phyloP scores from a whole-genome alignment of 805 yeast species.

The Clavispora fructus region DNA sequence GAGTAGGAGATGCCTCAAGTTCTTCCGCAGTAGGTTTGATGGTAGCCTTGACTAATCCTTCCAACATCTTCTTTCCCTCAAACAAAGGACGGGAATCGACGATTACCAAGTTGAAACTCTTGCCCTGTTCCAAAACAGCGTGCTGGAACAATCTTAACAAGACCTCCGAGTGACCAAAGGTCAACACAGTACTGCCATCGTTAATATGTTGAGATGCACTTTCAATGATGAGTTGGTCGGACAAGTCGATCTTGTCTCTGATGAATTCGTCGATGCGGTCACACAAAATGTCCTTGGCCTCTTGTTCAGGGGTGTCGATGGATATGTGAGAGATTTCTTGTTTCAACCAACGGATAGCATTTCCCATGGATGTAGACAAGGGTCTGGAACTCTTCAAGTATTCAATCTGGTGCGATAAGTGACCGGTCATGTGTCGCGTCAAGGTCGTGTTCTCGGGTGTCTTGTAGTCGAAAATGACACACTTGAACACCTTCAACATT shows the following conservation, averaged over 20 bases:
- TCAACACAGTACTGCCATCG: conserved; percentile 73
- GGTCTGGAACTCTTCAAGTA: conserved; percentile 88
- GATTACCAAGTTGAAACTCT: conserved; percentile 70
- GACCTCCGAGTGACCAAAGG: conserved; percentile 86
- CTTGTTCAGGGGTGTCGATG: conserved; percentile 60
- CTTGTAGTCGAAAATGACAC: conserved; percentile 69
- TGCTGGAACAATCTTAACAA: conserved; percentile 67
- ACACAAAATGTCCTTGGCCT: conserved; percentile 61
- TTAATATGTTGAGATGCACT: conserved; percentile 72
- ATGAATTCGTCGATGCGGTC: conserved; percentile 75
- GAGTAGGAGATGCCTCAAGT: conserved; percentile 16
- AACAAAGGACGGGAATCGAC: conserved; percentile 92
- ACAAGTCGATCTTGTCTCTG: conserved; percentile 76
- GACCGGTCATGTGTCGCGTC: conserved; percentile 82
- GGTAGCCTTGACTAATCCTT: conserved; percentile 48
- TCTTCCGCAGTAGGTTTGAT: conserved; percentile 9
- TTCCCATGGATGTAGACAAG: conserved; percentile 91
- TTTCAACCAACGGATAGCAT: conserved; percentile 94
- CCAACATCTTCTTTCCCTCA: conserved; percentile 81
- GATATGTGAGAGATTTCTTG: conserved; percentile 84
- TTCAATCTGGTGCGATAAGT: conserved; percentile 88
- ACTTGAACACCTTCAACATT: conserved; percentile 80
- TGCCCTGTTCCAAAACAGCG: conserved; percentile 55
- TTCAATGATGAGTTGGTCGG: conserved; percentile 78
- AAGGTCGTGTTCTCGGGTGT: conserved; percentile 85